A percentile compares a stretch with the other conserved stretches of the same genome.
Conservation (phyloP, 257 asterid genomes). For the Verbena officinalis region DNA sequence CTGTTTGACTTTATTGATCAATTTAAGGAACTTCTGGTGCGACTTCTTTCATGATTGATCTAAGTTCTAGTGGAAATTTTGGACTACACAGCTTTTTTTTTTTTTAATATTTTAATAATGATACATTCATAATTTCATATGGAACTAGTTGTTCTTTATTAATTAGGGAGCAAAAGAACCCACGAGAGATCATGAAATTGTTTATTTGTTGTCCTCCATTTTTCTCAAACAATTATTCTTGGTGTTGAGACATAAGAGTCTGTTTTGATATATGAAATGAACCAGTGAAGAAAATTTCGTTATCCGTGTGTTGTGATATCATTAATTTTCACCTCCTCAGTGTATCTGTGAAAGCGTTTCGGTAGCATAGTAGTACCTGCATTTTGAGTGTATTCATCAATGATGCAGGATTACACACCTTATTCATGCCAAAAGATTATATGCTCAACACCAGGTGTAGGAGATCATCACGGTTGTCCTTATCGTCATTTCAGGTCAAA, state of each 20-base stretch:
- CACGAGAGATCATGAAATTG: background rate
- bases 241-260: background rate
- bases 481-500: constrained; percentile 93
- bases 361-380: constrained; percentile 2
- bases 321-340: background rate
- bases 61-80: background rate
- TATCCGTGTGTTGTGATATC: no score
- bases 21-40: background rate
- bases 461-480: constrained; percentile 99
- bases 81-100: constrained; percentile 3
- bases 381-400: constrained; percentile 17
- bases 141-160: constrained; percentile 2
- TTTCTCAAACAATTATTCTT: background rate
- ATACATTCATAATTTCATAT: background rate
- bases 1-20: background rate
- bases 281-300: background rate
- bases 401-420: constrained; percentile 95
- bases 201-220: background rate
- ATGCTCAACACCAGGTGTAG: constrained; percentile 81
- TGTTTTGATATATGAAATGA: constrained; percentile 1
- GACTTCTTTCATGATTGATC: background rate
- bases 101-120: background rate
- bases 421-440: constrained; percentile 91
- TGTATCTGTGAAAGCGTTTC: constrained; percentile 5
- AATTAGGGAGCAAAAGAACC: constrained; percentile 13